Base-by-base conservation (phyloP, 2,329 filamentous ascomycete species). In the Neopestalotiopsis sp. region DNA sequence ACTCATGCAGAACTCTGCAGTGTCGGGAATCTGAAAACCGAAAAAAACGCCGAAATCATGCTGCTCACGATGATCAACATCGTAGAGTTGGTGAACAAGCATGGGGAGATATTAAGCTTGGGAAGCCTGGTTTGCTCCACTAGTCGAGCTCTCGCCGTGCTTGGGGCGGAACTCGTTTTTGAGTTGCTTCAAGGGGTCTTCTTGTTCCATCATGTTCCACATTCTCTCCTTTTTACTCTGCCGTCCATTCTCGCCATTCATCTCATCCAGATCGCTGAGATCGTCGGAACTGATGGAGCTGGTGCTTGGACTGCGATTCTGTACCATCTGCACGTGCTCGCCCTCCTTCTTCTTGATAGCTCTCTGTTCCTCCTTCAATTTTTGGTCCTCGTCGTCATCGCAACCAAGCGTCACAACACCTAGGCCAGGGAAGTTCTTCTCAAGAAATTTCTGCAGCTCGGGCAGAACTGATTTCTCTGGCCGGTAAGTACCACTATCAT, bases 401-500 rank as follows among this genome's bases (percentile, higher is more conserved):
- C 93, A 97, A 76, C 94, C 92, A 74, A 95, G 88, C 0, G 89
- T 89, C 0, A 90, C 84, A 60, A 97, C 84, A 65, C 92, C 89
- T 1, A 98, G 82, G 0, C 93, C 94, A 0, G 93, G 93, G 42
- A 98, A 90, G 72, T 95, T 94, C 30, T 79, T 80, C 40, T 90
- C 82, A 2, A 98, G 81, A 76, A 94, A 97, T 12, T 84, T 76
- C 66, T 91, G 90, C 1, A 98, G 84, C 0, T 90, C 78, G 0
- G 93, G 92, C 1, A 98, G 86, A 10, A 93, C 85, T 12, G 90
- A 86, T 68, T 92, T 92, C 76, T 97, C 94, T 0, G 95, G 95
- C 0, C 95, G 89, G 79, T 98, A 98, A 0, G 95, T 98, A 12
- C 95, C 95, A 67, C 91, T 94, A 80, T 97, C 95, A 76, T 98